Percentiles rank a stretch among this genome's conserved stretches.
Conservation (phyloP, 1,139 yeast species). For the Taphrina flavorubra region DNA sequence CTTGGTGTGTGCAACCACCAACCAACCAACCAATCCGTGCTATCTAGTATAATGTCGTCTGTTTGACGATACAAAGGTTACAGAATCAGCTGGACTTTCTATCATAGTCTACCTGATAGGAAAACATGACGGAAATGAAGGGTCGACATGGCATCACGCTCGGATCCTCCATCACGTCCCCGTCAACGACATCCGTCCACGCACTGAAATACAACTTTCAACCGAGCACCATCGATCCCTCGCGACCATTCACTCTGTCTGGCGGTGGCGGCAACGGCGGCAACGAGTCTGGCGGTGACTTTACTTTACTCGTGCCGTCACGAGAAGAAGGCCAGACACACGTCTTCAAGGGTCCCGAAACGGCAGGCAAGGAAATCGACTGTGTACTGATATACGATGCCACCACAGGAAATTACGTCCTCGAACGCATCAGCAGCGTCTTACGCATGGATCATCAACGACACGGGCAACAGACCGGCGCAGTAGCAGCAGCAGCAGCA, state of each 20-base stretch:
- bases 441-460: constrained; percentile 31
- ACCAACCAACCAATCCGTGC: too few relatives aligned
- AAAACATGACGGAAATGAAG: constrained; percentile 6
- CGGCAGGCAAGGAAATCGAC: constrained; percentile 45
- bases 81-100: too few relatives aligned
- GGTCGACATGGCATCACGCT: constrained; percentile 3
- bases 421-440: constrained; percentile 20
- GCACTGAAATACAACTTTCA: constrained; percentile 26
- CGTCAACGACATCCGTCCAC: constrained; percentile 5
- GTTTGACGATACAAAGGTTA: too few relatives aligned
- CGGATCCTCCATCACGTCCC: constrained; percentile 9
- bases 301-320: constrained; percentile 20
- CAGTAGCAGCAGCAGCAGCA: background rate
- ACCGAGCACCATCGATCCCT: constrained; percentile 28
- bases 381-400: constrained; percentile 46
- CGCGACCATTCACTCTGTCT: constrained; percentile 9
- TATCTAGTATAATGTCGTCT: too few relatives aligned
- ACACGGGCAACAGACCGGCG: background rate
- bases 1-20: too few relatives aligned
- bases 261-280: constrained; percentile 2
- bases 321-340: constrained; percentile 4
- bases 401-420: constrained; percentile 35
- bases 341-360: constrained; percentile 44
- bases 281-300: background rate
- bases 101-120: background rate